Conservation (phyloP, 2,329 filamentous ascomycete genomes). For the Ascochyta pisi region DNA sequence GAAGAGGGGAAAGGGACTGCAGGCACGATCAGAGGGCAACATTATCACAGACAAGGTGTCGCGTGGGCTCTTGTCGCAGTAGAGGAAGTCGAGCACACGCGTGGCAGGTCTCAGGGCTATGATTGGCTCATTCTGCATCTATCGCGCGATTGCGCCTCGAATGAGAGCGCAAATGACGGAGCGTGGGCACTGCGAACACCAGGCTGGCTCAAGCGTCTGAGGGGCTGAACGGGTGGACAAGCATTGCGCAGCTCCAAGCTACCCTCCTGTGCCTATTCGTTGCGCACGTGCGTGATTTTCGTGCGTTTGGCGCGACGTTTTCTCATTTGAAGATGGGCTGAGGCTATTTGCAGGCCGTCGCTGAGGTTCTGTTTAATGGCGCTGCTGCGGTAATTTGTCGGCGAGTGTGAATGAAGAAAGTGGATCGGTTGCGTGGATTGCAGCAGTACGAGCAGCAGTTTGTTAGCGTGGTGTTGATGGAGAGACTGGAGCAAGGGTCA, state of each 20-base stretch:
- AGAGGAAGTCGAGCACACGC: constrained; percentile 26
- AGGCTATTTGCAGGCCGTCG: constrained; percentile 7
- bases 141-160: constrained; percentile 29
- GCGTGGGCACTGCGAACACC: constrained; percentile 32
- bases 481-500: not conserved
- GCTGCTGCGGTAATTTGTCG: constrained; percentile 2
- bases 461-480: constrained; percentile 16
- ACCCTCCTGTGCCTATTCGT: constrained; percentile 12
- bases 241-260: constrained; percentile 8
- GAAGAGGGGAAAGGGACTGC: constrained; percentile 19
- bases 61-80: constrained; percentile 40
- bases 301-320: not conserved
- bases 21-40: constrained; percentile 19
- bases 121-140: constrained; percentile 28
- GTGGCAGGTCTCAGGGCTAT: constrained; percentile 19
- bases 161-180: constrained; percentile 33
- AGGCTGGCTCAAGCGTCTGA: constrained; percentile 19
- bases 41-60: constrained; percentile 36
- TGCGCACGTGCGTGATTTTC: constrained; percentile 19
- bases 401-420: not conserved
- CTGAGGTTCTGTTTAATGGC: not conserved
- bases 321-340: not conserved
- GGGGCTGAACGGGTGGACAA: constrained; percentile 26
- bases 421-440: constrained; percentile 2
- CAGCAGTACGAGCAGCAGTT: not conserved